These are phyloP conservation scores for Jackrogersella minutella DNA, from an alignment of 495 filamentous ascomycete species.

Conservation along the genomic window DNA sequence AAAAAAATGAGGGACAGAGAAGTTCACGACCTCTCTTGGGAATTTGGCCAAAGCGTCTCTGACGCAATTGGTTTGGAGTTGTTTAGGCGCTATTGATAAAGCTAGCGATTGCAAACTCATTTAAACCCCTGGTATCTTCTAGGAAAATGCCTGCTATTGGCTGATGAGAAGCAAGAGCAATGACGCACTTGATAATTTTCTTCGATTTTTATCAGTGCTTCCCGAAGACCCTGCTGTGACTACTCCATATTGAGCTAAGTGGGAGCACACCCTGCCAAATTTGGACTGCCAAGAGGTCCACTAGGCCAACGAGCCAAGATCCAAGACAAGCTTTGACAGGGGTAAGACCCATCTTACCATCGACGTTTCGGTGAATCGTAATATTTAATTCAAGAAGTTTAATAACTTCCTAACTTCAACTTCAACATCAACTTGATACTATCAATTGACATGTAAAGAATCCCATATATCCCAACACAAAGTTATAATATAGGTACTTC, in stretches of 20 bases:
- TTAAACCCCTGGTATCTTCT: conserved; percentile 1
- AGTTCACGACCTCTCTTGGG: background rate
- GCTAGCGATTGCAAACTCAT: background rate
- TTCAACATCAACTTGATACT: no score
- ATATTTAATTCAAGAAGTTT: background rate
- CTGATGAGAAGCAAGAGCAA: background rate
- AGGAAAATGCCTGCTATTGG: conserved; percentile 11
- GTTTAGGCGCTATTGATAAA: conserved; percentile 7
- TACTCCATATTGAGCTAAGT: background rate
- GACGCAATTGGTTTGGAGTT: conserved; percentile 20
- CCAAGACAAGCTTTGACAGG: background rate
- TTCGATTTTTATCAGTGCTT: conserved; percentile 4
- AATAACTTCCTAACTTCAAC: background rate
- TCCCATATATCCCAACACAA: no score
- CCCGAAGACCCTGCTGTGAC: background rate
- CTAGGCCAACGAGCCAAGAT: background rate
- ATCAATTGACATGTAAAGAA: no score
- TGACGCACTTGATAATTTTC: background rate
- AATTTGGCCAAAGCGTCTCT: conserved; percentile 13
- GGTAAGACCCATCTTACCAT: background rate
- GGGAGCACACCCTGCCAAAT: background rate
- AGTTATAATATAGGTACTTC: no score
- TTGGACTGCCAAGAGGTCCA: conserved; percentile 18
- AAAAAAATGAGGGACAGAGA: background rate
- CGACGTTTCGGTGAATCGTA: background rate